Evolutionary conservation across 148 eudicot genomes (phyloP).

Genomic region (Vaccinium darrowii): DNA sequence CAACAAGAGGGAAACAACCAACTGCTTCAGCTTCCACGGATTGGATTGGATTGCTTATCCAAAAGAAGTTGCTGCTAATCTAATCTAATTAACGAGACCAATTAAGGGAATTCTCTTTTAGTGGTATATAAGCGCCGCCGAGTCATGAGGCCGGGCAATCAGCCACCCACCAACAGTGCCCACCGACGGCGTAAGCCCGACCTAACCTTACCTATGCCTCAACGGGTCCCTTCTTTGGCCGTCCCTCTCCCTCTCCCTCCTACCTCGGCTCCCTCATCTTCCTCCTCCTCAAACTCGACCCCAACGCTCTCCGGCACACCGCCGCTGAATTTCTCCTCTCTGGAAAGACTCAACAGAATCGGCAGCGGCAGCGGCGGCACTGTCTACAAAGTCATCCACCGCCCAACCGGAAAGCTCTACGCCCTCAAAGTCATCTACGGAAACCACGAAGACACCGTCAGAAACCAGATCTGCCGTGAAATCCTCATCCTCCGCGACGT

Average conservation of each 20-base stretch:
- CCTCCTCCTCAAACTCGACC: no score
- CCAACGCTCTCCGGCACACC: background rate
- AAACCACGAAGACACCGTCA: conserved; percentile 20
- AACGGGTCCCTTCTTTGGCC: conserved; percentile 39
- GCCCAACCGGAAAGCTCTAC: conserved; percentile 39
- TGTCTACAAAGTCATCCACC: conserved; percentile 77
- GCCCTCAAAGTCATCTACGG: conserved; percentile 26
- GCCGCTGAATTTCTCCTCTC: conserved; percentile 37
- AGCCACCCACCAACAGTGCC: conserved; percentile 21
- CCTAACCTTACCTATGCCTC: conserved; percentile 57
- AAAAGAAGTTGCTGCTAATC: background rate
- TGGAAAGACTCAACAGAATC: conserved; percentile 59
- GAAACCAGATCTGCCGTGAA: conserved; percentile 22
- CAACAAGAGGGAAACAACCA: background rate
- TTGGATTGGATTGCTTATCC: background rate
- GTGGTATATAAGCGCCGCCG: background rate
- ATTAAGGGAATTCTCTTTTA: background rate
- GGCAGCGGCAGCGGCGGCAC: conserved; percentile 89
- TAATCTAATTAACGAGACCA: background rate
- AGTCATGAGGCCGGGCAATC: conserved; percentile 26
- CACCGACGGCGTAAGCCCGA: conserved; percentile 50
- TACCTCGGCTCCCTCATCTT: background rate
- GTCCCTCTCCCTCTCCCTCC: conserved; percentile 72
- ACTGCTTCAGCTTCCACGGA: background rate
- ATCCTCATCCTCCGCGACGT: conserved; percentile 30